phyloP scores from a whole-genome alignment of 352 stramenopile genomes.

The Pythium monospermum region DNA sequence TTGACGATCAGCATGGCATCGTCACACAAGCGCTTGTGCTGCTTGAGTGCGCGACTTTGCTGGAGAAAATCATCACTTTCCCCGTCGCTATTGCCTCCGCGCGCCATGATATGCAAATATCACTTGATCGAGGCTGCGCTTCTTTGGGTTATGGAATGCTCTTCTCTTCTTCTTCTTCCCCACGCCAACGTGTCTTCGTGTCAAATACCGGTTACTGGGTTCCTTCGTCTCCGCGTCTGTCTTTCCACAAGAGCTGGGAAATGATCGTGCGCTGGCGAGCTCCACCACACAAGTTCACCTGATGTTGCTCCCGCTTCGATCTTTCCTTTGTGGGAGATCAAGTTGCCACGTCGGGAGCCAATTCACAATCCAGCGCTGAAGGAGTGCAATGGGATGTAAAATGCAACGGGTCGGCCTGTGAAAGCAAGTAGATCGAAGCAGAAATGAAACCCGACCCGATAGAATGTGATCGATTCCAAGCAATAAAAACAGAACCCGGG shows the following conservation, averaged over 20 bases:
- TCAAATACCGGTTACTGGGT: not conserved
- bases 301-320: not conserved
- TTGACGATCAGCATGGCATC: conserved; percentile 82
- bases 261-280: not conserved
- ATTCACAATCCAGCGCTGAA: not conserved
- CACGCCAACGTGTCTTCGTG: not conserved
- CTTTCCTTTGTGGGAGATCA: not conserved
- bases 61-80: conserved; percentile 62
- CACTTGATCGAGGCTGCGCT: not conserved
- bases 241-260: not conserved
- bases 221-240: not conserved
- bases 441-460: too few species aligned
- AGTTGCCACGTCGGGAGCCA: not conserved
- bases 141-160: not conserved
- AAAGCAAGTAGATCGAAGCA: too few species aligned
- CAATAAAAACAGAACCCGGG: not conserved
- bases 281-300: not conserved
- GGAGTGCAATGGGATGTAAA: not conserved
- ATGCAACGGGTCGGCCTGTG: not conserved
- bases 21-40: conserved; percentile 78
- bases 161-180: too few species aligned
- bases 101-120: conserved; percentile 1
- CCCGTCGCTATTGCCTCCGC: conserved; percentile 33
- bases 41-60: conserved; percentile 50
- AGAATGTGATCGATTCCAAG: too few species aligned